These are phyloP conservation scores for Globisporangium parvum DNA, from an alignment of 352 stramenopile genomes.

Conservation along the genomic window DNA sequence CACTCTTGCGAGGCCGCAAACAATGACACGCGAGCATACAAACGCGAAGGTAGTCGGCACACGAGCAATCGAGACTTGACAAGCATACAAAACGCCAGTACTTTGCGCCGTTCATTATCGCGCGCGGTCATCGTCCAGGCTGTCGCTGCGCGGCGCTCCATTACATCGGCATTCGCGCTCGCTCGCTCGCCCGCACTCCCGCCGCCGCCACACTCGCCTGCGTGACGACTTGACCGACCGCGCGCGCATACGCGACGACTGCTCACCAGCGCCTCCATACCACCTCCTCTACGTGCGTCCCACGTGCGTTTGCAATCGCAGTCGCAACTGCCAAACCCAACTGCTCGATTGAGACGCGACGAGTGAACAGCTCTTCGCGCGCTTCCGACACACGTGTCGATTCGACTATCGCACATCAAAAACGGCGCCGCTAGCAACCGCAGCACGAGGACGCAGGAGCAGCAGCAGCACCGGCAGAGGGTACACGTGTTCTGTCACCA, in stretches of 20 bases:
- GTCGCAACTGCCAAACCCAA: not conserved
- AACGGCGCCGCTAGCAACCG: not conserved
- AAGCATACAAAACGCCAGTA: not conserved
- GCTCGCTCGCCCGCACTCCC: not conserved
- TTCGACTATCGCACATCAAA: not conserved
- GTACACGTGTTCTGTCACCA: not conserved
- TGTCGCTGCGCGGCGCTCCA: not conserved
- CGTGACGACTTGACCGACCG: no score
- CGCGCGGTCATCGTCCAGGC: not conserved
- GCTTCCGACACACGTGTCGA: not conserved
- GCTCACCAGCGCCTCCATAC: no score
- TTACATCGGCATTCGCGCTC: not conserved
- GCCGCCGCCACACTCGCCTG: no score
- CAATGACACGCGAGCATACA: not conserved
- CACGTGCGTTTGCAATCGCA: not conserved
- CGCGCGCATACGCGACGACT: no score
- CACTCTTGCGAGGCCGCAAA: not conserved
- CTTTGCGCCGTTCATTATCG: not conserved
- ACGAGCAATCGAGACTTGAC: no score
- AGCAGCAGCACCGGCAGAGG: not conserved
- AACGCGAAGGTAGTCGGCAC: not conserved
- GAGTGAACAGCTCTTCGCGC: not conserved
- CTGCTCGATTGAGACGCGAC: not conserved
- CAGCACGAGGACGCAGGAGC: not conserved
- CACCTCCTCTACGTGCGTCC: not conserved